Evolutionary conservation across 768 basidiomycete species (phyloP), one percentile per base, ranked within the genome.

Genomic region (Leucosporidium creatinivorum): DNA sequence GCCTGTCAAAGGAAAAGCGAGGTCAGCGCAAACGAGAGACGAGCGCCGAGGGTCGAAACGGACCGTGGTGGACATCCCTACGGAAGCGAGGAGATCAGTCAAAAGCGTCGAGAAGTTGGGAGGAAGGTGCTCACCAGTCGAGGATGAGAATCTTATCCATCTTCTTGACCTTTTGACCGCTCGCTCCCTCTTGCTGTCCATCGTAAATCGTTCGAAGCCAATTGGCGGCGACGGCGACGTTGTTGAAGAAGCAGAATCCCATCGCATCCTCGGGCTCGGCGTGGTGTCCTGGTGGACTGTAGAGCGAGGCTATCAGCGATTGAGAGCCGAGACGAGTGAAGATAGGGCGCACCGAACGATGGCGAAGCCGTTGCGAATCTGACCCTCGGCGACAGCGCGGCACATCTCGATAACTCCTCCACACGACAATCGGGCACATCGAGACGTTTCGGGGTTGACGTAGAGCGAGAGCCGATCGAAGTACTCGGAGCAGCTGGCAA

Each of bases 171-270:
- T 61, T 61, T 18, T 65, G 61, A 3, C 68, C 71, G 44, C 62
- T 65, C 18, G 66, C 65, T 30, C 64, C 71, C 23, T 55, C 52
- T 39, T 72, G 67, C 21, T 33, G 76, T 3, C 89, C 61, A 3
- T 48, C 64, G 51, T 76, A 76, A 23, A 63, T 82, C 73, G 69
- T 87, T 80, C 76, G 90, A 87, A 25, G 89, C 85, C 30, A 92
- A 89, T 85, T 85, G 25, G 91, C 84, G 1, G 93, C 93, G 21
- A 99, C 89, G 0, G 96, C 88, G 44, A 94, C 93, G 76, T 99
- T 99, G 78, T 99, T 99, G 81, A 93, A 96, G 81, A 99, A 96
- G 79, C 96, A 98, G 78, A 99, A 99, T 1, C 96, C 96, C 93
- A 98, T 97, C 70, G 91, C 89, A 76, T 93, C 89, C 71, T 96